phyloP scores from a whole-genome alignment of 2,329 filamentous ascomycete species.

The Penicillium occitanis region DNA sequence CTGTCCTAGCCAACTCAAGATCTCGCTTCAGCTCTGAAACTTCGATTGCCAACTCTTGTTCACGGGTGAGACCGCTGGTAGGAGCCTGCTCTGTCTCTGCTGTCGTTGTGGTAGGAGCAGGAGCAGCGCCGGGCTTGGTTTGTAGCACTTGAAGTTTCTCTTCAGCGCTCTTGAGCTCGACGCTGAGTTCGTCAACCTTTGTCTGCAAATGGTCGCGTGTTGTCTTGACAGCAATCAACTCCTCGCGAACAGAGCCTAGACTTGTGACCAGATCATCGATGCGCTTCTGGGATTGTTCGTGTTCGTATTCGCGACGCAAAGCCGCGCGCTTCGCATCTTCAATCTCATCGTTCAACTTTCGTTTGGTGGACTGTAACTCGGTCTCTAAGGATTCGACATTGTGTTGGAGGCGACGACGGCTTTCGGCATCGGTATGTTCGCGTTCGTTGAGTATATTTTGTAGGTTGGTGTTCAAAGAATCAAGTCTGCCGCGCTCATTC shows the following conservation, averaged over 20 bases:
- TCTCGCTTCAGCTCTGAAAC: slow-evolving; percentile 84
- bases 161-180: slow-evolving; percentile 84
- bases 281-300: slow-evolving; percentile 81
- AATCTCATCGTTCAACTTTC: slow-evolving; percentile 76
- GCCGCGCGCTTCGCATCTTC: slow-evolving; percentile 82
- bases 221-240: slow-evolving; percentile 82
- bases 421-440: slow-evolving; percentile 79
- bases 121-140: slow-evolving; percentile 68
- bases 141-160: slow-evolving; percentile 81
- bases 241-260: slow-evolving; percentile 77
- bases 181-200: slow-evolving; percentile 81
- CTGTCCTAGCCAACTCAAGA: slow-evolving; percentile 74
- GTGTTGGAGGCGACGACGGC: slow-evolving; percentile 72
- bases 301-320: slow-evolving; percentile 85
- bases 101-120: slow-evolving; percentile 44
- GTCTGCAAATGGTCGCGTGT: slow-evolving; percentile 84
- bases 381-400: slow-evolving; percentile 76
- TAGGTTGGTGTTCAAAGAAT: slow-evolving; percentile 76
- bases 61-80: slow-evolving; percentile 60
- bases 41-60: slow-evolving; percentile 81
- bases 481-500: slow-evolving; percentile 81
- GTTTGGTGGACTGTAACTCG: slow-evolving; percentile 75
- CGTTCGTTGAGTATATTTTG: slow-evolving; percentile 91
- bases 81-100: slow-evolving; percentile 25
- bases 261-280: slow-evolving; percentile 87